Base-by-base conservation (phyloP, 352 stramenopile genomes). In the Phytophthora aleatoria region DNA sequence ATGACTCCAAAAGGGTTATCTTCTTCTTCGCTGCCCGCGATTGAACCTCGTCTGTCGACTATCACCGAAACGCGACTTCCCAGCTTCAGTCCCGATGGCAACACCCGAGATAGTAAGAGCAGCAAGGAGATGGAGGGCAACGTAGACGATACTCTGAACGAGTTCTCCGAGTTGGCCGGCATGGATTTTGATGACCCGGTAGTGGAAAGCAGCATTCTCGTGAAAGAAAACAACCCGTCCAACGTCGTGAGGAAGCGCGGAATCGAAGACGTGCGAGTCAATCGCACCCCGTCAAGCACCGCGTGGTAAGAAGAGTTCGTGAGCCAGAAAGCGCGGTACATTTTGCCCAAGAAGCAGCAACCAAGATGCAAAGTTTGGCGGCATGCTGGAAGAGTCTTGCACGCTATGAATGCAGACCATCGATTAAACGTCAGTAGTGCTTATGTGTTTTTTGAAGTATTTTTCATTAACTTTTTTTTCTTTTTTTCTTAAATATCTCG, bases 121-220 rank as follows among this genome's bases (percentile, higher is more conserved):
- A 68, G 33, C 36, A 74, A 72, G 30, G 26, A 51, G 56, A 61
- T 70, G 57, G 50, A 69, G 10, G 50, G 61, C 0, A 78, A 47
- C 51, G 56, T 89, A 15, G 77, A 90, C 30, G 82, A 89, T 58
- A 68, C 71, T 20, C 61, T 93, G 67, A 87, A 91, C 52, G 85
- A 89, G 54, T 94, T 94, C 51, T 68, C 70, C 3, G 83, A 94
- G 57, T 91, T 94, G 38, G 74, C 80, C 2, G 83, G 86, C 42
- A 73, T 94, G 28, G 82, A 90, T 61, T 90, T 94, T 56, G 76
- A 81, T 27, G 81, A 91, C 26, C 79, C 86, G n/a, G 64, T 90
- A 48, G 68, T 79, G 57, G 81, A 85, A 31, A 79, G 74, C 52
- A 72, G 67, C 44, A 76, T 76, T 59, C 78, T 74, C 61, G 83